phyloP scores from a whole-genome alignment of 2,329 filamentous ascomycete genomes.

The Aspergillus costaricaensis region DNA sequence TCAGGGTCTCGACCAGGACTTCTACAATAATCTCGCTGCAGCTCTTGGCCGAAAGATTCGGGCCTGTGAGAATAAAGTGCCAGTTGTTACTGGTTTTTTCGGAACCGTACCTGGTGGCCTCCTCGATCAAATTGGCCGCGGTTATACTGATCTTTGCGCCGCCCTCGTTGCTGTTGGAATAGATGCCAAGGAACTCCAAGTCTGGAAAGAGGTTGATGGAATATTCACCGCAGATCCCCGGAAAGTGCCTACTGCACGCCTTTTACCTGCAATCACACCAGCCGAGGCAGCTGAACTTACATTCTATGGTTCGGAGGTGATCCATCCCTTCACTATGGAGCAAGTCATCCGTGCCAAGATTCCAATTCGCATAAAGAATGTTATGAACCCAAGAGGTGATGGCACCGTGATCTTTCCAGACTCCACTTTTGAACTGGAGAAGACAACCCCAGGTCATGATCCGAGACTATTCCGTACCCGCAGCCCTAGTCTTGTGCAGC shows the following conservation, averaged over 20 bases:
- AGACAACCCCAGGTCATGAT: slow-evolving; percentile 57
- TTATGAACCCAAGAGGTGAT: slow-evolving; percentile 64
- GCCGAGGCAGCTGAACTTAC: slow-evolving; percentile 95
- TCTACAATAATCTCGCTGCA: slow-evolving; percentile 67
- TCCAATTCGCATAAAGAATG: slow-evolving; percentile 69
- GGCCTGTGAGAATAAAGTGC: slow-evolving; percentile 67
- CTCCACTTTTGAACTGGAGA: slow-evolving; percentile 54
- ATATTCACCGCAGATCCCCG: slow-evolving; percentile 86
- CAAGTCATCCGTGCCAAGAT: slow-evolving; percentile 71
- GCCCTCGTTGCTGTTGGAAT: slow-evolving; percentile 87
- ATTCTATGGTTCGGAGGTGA: slow-evolving; percentile 92
- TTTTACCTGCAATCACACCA: slow-evolving; percentile 87
- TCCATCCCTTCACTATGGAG: slow-evolving; percentile 98
- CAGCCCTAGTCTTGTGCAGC: slow-evolving; percentile 52
- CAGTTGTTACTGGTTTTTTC: slow-evolving; percentile 90
- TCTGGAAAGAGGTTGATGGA: slow-evolving; percentile 99
- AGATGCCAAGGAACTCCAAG: slow-evolving; percentile 84
- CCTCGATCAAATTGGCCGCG: slow-evolving; percentile 87
- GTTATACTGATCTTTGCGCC: slow-evolving; percentile 95
- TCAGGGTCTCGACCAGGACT: slow-evolving; percentile 62
- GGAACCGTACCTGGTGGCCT: slow-evolving; percentile 88
- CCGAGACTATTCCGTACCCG: slow-evolving; percentile 54
- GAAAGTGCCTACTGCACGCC: slow-evolving; percentile 87
- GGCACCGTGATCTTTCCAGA: slow-evolving; percentile 76
- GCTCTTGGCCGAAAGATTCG: slow-evolving; percentile 65